A percentile compares a stretch with the other conserved stretches of the same genome.
Conservation (phyloP, 2,329 filamentous ascomycete genomes). For the Botrytis cinerea region DNA sequence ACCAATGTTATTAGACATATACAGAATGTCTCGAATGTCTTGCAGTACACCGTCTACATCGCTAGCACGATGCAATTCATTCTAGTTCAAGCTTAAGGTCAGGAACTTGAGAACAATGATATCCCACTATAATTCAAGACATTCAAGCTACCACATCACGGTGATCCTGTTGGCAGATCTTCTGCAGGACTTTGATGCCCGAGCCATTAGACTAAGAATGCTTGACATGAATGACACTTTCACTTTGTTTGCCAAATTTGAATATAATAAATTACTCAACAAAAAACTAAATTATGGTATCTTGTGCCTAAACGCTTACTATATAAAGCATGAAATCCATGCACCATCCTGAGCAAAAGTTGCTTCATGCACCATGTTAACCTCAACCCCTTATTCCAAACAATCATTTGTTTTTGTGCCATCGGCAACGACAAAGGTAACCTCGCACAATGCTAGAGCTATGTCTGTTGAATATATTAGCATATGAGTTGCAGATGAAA, state of each 20-base stretch:
- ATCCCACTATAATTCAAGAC: not conserved
- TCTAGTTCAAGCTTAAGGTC: not conserved
- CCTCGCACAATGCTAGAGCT: not conserved
- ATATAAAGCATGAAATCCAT: not conserved
- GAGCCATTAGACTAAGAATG: not conserved
- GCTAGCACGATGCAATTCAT: not conserved
- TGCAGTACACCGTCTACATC: not conserved
- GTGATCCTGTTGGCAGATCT: not conserved
- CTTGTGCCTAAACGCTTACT: not conserved
- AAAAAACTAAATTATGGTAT: not conserved
- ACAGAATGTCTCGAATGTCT: not conserved
- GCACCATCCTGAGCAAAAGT: too few species aligned
- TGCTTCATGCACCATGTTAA: too few species aligned
- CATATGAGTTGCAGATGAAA: slow-evolving; percentile 10
- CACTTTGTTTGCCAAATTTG: not conserved
- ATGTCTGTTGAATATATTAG: slow-evolving; percentile 6
- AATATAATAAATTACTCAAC: not conserved
- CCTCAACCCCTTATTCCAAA: too few species aligned
- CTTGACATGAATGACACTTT: not conserved
- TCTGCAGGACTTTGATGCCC: not conserved
- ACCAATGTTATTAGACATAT: not conserved
- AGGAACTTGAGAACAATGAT: not conserved
- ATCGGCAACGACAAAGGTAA: not conserved
- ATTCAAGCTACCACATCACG: not conserved
- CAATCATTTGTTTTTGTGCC: too few species aligned